Evolutionary conservation across 352 stramenopile genomes (phyloP), one percentile per base, ranked within the genome.

Genomic region (Salisapilia sapeloensis): DNA sequence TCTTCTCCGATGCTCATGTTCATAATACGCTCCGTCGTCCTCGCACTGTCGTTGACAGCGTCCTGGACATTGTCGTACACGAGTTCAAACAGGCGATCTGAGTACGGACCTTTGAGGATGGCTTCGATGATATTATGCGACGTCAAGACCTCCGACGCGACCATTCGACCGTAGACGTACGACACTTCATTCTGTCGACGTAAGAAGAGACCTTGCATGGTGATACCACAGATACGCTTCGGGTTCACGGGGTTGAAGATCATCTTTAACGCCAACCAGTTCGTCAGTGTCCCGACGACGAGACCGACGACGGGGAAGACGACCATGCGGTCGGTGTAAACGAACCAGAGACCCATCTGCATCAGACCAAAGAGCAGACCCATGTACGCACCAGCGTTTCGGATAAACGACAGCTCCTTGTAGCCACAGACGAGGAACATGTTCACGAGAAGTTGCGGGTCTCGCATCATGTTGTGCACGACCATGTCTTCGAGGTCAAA

Each of bases 251-350:
- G 84, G 41, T 90, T 60, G 46, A 96, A 96, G 35, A 96, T 94
- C 63, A 94, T 87, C 44, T 93, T 90, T 18, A 96, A 48, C 33
- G 82, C 84, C 20, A 98, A 60, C 82, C 84, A 97, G 49, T 97
- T 97, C n/a, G 94, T 98, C 20, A 96, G 79, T 8, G 94, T 83
- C 9, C 94, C 94, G 5, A 98, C 94, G 24, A 98, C 77, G 11
- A 93, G 53, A 14, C 93, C 93, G n/a, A 93, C 61, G 12, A 93
- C 80, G 1, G 84, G 84, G 33, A 96, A 92, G 6, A 84, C 65
- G 9, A 92, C 67, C 35, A 89, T 80, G 10, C 53, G 67, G 35
- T 82, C 67, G 21, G 59, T 56, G 42, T 81, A 81, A 17, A 81
- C 58, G 31, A 86, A 97, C 69, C 70, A 93, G 25, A 93, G 51